These are phyloP conservation scores for Apiospora phragmitis DNA, from an alignment of 2,329 filamentous ascomycete genomes.

Conservation along the genomic window DNA sequence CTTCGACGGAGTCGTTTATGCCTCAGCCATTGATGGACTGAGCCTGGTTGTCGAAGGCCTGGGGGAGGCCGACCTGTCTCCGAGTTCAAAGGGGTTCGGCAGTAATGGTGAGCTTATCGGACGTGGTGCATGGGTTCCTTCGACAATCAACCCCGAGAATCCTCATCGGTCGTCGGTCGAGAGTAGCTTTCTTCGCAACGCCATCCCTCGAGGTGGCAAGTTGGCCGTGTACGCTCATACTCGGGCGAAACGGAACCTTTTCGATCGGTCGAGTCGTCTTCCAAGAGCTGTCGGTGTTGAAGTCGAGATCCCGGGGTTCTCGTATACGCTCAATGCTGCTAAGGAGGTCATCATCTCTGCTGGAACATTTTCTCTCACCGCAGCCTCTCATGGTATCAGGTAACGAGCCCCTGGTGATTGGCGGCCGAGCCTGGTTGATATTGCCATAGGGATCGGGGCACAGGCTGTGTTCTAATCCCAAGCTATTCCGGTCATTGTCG, in stretches of 20 bases:
- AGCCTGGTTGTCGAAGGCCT: slow-evolving; percentile 8
- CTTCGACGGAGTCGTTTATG: background rate
- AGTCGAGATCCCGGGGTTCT: slow-evolving; percentile 17
- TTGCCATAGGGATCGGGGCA: background rate
- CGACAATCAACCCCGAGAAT: background rate
- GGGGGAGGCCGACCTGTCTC: background rate
- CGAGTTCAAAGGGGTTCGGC: background rate
- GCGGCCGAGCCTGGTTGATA: background rate
- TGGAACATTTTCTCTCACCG: slow-evolving; percentile 40
- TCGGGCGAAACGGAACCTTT: slow-evolving; percentile 24
- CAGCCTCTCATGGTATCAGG: slow-evolving; percentile 41
- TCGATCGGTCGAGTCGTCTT: slow-evolving; percentile 8
- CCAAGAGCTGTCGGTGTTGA: slow-evolving; percentile 27
- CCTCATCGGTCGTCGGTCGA: background rate
- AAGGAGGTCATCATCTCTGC: slow-evolving; percentile 42
- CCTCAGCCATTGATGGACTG: slow-evolving; percentile 20
- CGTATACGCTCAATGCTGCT: slow-evolving; percentile 25
- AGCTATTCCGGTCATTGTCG: slow-evolving; percentile 15
- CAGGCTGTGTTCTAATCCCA: background rate
- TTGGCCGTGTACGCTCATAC: slow-evolving; percentile 15
- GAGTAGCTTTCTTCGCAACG: slow-evolving; percentile 24
- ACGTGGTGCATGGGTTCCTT: background rate
- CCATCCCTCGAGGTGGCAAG: slow-evolving; percentile 19
- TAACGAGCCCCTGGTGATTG: background rate
- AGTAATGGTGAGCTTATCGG: background rate